Base-by-base conservation (phyloP, 108 stramenopile species). In the Skeletonema potamos region DNA sequence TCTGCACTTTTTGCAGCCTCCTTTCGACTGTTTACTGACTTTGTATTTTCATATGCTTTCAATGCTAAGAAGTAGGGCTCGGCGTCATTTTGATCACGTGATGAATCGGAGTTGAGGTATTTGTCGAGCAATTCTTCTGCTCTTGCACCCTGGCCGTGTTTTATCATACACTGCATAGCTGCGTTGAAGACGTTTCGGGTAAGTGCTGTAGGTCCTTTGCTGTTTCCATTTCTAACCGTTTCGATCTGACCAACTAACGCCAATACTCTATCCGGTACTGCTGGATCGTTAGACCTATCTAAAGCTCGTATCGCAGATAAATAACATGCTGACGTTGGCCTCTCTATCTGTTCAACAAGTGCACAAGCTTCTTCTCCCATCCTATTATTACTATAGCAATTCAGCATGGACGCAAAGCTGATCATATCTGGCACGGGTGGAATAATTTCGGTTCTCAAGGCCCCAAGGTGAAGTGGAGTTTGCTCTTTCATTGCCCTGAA, bases 111-210 rank as follows among this genome's bases (percentile, higher is more conserved):
- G 46, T 56, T 30, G 33, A 67, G 39, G n/a, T 41, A 65, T 56
- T 62, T 66, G 26, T 55, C 39, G 10, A 72, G 58, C n/a, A 79
- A 6, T 22, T 58, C 27, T 70, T 79, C 77, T 13, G 77, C 77
- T n/a, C 65, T 62, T 27, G 27, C 34, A 5, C 70, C 77, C 11
- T 70, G 18, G 11, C 70, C 77, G 20, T 58, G 66, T 62, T 62
- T 71, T 13, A 70, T 72, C 70, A 79, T 72, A 27, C 70, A 79
- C 56, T 55, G 54, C 44, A 79, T 61, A 37, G 77, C 70, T 17
- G 58, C 37, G 18, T 39, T 66, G 58, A 72, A 79, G 15, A 79
- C 13, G 18, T 28, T 36, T 7, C 77, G 64, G 36, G 44, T 77
- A 17, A 69, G 48, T 18, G 8, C 22, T 9, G 54, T 63, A 1